Base-by-base conservation (phyloP, 2,329 filamentous ascomycete genomes). In the Colletotrichum horii region DNA sequence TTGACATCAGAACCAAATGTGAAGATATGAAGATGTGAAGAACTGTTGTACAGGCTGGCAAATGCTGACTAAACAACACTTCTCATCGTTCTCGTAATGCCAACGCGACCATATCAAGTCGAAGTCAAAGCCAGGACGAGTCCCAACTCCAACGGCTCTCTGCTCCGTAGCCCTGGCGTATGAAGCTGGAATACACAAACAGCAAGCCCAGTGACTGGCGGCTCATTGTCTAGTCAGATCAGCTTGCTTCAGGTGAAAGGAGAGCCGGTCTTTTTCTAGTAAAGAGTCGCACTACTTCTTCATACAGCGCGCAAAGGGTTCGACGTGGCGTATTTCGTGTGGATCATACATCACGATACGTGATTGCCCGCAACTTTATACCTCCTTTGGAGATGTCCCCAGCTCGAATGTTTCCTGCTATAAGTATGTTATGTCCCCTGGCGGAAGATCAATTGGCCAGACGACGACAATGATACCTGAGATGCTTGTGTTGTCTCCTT, bases 141-240 rank as follows among this genome's bases (percentile, higher is more conserved):
- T n/a, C 16, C 0, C 19, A 19, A 11, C 38, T n/a, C 38, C 16
- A 1, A 22, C 2, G 0, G 43, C 11, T 14, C 9, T 14, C 9
- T 11, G 9, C n/a, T 22, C 19, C 19, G 0, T 0, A 48, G 6
- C 19, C 8, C 19, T n/a, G 1, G n/a, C 14, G 19, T 2, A 22
- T 22, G 43, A 52, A 8, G n/a, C n/a, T 52, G 11, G n/a, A 3
- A 52, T 52, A 22, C 43, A 22, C 1, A 8, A 52, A 1, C 2
- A 52, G 11, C 43, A 52, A 22, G 11, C 0, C n/a, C 11, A 14
- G n/a, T 22, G 43, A 52, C 43, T 4, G 1, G 22, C 43, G 11
- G 43, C n/a, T 22, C 43, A 2, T 0, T 48, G n/a, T 0, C n/a
- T 0, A 3, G 11, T 11, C 11, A 48, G 0, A 1, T 7, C 1